Percentiles rank a stretch among this genome's conserved stretches.
phyloP scores from a whole-genome alignment of 768 basidiomycete genomes.

The Boletus bicolor region DNA sequence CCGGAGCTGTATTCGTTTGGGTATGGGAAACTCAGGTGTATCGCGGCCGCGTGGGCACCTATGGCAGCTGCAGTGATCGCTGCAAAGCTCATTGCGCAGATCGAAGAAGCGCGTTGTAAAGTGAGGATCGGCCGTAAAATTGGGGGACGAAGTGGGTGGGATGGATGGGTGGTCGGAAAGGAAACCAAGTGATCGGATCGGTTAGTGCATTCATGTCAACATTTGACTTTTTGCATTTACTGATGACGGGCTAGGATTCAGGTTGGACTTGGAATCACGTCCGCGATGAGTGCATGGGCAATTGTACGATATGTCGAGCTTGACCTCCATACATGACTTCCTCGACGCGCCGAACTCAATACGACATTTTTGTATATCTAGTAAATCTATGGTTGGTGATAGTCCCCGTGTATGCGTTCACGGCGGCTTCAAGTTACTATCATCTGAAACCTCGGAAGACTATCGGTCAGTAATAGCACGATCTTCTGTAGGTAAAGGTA shows the following conservation, averaged over 20 bases:
- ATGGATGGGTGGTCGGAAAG: slow-evolving; percentile 36
- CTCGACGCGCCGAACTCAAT: neutral
- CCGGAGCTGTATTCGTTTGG: slow-evolving; percentile 45
- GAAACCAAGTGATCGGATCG: neutral
- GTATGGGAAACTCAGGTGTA: slow-evolving; percentile 33
- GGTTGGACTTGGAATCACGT: neutral
- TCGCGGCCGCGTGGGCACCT: slow-evolving; percentile 55
- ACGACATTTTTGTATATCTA: neutral
- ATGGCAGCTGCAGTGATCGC: slow-evolving; percentile 49
- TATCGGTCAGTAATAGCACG: too few relatives aligned
- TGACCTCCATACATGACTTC: neutral
- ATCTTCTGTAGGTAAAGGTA: too few relatives aligned
- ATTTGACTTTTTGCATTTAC: neutral
- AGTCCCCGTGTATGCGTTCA: too few relatives aligned
- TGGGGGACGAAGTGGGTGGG: slow-evolving; percentile 50
- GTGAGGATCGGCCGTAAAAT: slow-evolving; percentile 15
- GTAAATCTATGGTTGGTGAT: neutral
- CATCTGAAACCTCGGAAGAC: neutral
- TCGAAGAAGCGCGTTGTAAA: slow-evolving; percentile 24
- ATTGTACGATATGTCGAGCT: slow-evolving; percentile 7
- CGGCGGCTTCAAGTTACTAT: neutral
- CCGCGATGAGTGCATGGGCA: neutral
- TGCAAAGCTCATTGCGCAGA: slow-evolving; percentile 38
- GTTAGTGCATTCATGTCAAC: neutral
- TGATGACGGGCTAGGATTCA: neutral